Percentiles rank a stretch among this genome's conserved stretches.
Evolutionary conservation across 208 protist genomes (phyloP).

Genomic region (Trypanosoma platydactyli): DNA sequence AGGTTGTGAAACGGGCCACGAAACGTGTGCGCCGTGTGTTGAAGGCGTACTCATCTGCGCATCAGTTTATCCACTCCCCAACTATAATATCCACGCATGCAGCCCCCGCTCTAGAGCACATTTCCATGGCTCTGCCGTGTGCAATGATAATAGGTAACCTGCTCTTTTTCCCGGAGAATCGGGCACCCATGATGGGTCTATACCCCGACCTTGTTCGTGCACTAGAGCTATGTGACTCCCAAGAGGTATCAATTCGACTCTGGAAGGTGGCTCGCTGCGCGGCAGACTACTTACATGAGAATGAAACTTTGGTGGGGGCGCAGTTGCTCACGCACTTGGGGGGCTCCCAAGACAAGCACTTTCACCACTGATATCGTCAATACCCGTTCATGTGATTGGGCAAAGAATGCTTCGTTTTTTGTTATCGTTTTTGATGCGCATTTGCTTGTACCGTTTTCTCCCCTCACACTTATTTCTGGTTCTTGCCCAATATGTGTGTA

Average conservation of each 20-base stretch:
- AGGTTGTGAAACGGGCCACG: conserved; percentile 4
- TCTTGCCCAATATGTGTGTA: no score
- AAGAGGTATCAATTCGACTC: conserved; percentile 15
- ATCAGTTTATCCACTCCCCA: neutral
- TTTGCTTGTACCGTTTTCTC: neutral
- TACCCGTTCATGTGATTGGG: neutral
- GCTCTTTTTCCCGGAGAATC: conserved; percentile 28
- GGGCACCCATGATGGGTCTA: conserved; percentile 6
- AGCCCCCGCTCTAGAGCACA: conserved; percentile 1
- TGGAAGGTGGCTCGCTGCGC: conserved; percentile 16
- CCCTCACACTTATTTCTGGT: neutral
- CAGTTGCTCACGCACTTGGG: conserved; percentile 10
- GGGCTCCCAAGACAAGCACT: neutral
- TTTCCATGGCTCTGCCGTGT: conserved; percentile 7
- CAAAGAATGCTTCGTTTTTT: neutral
- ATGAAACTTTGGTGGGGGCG: conserved; percentile 3
- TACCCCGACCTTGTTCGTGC: conserved; percentile 18
- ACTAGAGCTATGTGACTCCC: conserved; percentile 17
- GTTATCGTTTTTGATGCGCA: neutral
- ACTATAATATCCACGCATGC: neutral
- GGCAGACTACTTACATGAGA: conserved; percentile 23
- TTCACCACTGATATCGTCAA: neutral
- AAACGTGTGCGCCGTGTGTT: conserved; percentile 6
- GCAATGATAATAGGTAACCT: conserved; percentile 28
- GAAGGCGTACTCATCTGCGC: neutral